Evolutionary conservation across 1,284 basidiomycete genomes (phyloP), one percentile per base, ranked within the genome.

Genomic region (Porodaedalea pini): DNA sequence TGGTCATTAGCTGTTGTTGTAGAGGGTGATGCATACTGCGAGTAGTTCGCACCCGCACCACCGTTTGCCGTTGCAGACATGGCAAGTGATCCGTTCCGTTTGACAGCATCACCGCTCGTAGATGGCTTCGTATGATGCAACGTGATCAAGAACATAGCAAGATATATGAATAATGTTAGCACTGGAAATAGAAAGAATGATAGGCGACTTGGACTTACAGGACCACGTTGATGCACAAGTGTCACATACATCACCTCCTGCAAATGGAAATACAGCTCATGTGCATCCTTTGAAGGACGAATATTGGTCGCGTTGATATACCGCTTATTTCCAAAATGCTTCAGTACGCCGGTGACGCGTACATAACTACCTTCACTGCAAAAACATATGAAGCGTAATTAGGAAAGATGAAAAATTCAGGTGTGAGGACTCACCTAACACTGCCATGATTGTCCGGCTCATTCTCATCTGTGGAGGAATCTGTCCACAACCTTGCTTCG

Each of bases 401-500:
- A 27, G 39, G n/a, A 19, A 56, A 7, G 31, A 27, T 23, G 25
- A 39, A 13, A 37, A 7, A 51, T 59, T 37, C 7, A 36, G 34
- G 21, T 41, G 44, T 54, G 69, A 56, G 65, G 82, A 76, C 58
- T 83, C 81, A 60, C 78, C 75, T 56, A 68, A 36, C n/a, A 37
- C 17, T n/a, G 32, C 29, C 34, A 2, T 36, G 17, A 7, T 54
- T 43, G 34, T 75, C 75, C 62, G 69, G 73, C 54, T 73, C 71
- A 15, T 74, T 75, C 1, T 77, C 76, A 31, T 78, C 74, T 23
- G 86, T 77, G 15, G 76, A 77, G 43, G 84, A 78, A 66, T 95
- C 92, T 6, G 88, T 77, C 96, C 96, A 99, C 64, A 90, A 85
- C 36, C 94, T 83, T 23, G 88, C 92, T 67, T 98, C 93, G 31